phyloP scores from a whole-genome alignment of 352 stramenopile genomes.

The Phytophthora pini region DNA sequence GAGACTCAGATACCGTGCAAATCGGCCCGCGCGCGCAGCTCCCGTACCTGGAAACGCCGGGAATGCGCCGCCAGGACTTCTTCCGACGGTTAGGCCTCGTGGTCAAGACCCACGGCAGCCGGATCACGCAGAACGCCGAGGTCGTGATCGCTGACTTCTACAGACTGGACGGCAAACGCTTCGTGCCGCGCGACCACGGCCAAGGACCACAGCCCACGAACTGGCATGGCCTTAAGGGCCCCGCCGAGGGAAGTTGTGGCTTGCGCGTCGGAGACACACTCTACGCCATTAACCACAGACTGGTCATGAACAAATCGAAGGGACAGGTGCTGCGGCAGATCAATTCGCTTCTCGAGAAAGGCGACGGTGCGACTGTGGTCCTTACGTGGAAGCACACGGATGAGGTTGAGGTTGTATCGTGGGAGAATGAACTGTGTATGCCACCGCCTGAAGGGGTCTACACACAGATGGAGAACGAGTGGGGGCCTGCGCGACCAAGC shows the following conservation, averaged over 20 bases:
- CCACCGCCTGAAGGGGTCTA: conserved; percentile 82
- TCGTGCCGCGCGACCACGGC: conserved; percentile 76
- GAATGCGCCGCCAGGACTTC: conserved; percentile 72
- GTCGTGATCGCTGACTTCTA: conserved; percentile 85
- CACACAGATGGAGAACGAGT: conserved; percentile 87
- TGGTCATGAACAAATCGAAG: conserved; percentile 90
- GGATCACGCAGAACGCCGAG: conserved; percentile 87
- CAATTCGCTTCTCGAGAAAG: conserved; percentile 78
- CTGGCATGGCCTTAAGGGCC: conserved; percentile 78
- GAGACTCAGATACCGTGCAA: conserved; percentile 67
- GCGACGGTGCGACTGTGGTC: conserved; percentile 66
- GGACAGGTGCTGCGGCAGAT: conserved; percentile 86
- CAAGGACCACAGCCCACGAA: conserved; percentile 66
- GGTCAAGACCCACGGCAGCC: conserved; percentile 83
- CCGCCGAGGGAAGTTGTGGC: conserved; percentile 72
- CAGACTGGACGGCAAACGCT: conserved; percentile 77
- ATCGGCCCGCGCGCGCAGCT: conserved; percentile 73
- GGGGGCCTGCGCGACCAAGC: conserved; percentile 76
- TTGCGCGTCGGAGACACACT: conserved; percentile 83
- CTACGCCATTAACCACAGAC: conserved; percentile 87
- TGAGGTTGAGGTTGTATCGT: conserved; percentile 74
- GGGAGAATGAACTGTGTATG: conserved; percentile 81
- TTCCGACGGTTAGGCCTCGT: conserved; percentile 83
- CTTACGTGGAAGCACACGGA: conserved; percentile 88
- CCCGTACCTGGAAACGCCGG: conserved; percentile 67